These are phyloP conservation scores for Blyttiomyces sp. DNA, from an alignment of 371 early-diverging fungal genomes.

Conservation along the genomic window DNA sequence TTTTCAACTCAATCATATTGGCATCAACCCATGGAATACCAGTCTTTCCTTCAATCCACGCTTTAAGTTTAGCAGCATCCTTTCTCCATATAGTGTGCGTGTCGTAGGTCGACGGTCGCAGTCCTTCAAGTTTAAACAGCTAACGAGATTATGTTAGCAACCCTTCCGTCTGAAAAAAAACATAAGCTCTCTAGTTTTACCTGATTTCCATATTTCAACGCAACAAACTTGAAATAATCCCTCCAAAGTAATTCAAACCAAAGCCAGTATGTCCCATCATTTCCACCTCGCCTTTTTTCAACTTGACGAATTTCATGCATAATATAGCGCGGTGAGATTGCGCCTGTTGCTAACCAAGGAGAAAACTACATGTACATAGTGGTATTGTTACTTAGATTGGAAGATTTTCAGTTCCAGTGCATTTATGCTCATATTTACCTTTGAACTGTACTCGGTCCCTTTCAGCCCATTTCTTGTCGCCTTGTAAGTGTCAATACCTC, in stretches of 20 bases:
- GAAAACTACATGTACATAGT: no score
- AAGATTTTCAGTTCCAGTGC: no score
- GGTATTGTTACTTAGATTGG: no score
- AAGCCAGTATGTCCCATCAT: constrained; percentile 29
- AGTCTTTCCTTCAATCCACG: constrained; percentile 39
- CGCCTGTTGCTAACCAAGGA: constrained; percentile 36
- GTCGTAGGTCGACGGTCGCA: no score
- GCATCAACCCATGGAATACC: constrained; percentile 51
- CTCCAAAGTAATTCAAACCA: constrained; percentile 44
- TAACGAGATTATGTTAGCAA: no score
- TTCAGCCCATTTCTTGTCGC: constrained; percentile 47
- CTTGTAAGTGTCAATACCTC: constrained; percentile 34
- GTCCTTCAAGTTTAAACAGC: no score
- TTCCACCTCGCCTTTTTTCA: neutral
- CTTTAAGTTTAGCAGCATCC: constrained; percentile 6
- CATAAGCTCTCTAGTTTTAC: no score
- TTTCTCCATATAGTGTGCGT: no score
- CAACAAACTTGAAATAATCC: constrained; percentile 38
- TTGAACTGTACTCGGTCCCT: constrained; percentile 27
- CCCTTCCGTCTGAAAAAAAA: no score
- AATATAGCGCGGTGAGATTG: constrained; percentile 33
- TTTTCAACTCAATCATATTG: constrained; percentile 38
- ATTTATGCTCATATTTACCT: constrained; percentile 4
- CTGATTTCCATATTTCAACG: constrained; percentile 9
- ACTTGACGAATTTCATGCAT: constrained; percentile 17